Evolutionary conservation across 768 basidiomycete genomes (phyloP).

Genomic region (Lentinula lateritia): DNA sequence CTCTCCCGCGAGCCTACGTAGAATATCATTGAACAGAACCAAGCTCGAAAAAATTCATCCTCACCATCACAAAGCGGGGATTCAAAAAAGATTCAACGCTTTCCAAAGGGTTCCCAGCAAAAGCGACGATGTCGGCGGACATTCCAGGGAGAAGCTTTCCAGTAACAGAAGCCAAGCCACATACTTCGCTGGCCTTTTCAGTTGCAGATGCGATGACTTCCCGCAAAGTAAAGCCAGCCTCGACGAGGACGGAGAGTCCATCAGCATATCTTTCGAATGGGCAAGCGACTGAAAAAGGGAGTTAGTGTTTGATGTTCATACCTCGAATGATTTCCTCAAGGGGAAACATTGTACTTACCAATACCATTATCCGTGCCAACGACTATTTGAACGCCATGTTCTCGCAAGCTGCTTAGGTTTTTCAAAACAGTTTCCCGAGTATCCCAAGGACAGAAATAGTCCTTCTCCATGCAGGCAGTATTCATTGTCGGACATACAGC

Average conservation of each 20-base stretch:
- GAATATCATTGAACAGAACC: background rate
- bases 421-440: conserved; percentile 2
- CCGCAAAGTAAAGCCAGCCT: conserved; percentile 5
- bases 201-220: conserved; percentile 6
- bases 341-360: background rate
- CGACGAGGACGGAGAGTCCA: conserved; percentile 5
- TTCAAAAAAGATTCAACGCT: background rate
- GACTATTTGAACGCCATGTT: conserved; percentile 2
- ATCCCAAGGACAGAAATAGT: conserved; percentile 8
- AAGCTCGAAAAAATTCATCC: background rate
- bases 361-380: conserved; percentile 7
- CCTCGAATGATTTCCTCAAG: background rate
- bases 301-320: background rate
- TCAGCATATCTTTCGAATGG: conserved; percentile 8
- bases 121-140: conserved; percentile 5
- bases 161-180: background rate
- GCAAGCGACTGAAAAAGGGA: background rate
- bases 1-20: conserved; percentile 3
- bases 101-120: conserved; percentile 7
- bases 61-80: conserved; percentile 7
- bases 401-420: conserved; percentile 1
- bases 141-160: conserved; percentile 4
- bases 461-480: conserved; percentile 6
- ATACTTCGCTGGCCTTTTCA: conserved; percentile 3
- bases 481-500: conserved; percentile 9